Evolutionary conservation across 768 basidiomycete species (phyloP).

Genomic region (Boletus huronensis): DNA sequence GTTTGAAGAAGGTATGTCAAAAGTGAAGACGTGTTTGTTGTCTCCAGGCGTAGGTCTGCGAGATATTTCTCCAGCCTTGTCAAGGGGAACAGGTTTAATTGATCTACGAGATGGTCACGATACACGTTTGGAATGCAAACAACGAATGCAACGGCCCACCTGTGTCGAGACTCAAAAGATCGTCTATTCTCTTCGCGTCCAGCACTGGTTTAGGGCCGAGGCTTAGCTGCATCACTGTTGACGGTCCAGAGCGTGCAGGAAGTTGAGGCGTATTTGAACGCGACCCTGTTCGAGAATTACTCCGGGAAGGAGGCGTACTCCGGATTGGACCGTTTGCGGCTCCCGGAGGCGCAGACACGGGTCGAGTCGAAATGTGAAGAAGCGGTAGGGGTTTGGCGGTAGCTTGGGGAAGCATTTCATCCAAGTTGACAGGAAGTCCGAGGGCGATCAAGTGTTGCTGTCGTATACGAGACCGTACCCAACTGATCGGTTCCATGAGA

Average conservation of each 20-base stretch:
- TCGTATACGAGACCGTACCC: constrained; percentile 89
- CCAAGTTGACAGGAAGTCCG: constrained; percentile 92
- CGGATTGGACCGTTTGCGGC: constrained; percentile 39
- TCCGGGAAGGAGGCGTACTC: constrained; percentile 33
- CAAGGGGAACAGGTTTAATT: constrained; percentile 67
- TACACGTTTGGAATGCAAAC: constrained; percentile 2
- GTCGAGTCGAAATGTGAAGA: constrained; percentile 78
- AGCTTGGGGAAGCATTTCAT: constrained; percentile 78
- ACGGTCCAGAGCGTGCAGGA: constrained; percentile 30
- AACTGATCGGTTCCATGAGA: constrained; percentile 81
- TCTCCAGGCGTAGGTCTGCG: constrained; percentile 65
- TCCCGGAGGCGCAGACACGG: constrained; percentile 76
- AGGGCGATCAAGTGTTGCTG: constrained; percentile 88
- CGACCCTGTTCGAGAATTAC: constrained; percentile 52
- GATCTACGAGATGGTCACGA: constrained; percentile 44
- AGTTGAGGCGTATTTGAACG: constrained; percentile 44
- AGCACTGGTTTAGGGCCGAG: constrained; percentile 79
- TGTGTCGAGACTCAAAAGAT: constrained; percentile 60
- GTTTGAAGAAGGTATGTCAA: constrained; percentile 81
- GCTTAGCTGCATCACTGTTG: constrained; percentile 38
- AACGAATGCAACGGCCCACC: constrained; percentile 43
- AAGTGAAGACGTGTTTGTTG: constrained; percentile 68
- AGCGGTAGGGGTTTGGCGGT: constrained; percentile 68
- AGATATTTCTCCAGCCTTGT: constrained; percentile 63
- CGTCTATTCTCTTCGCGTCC: constrained; percentile 60